A percentile compares a stretch with the other conserved stretches of the same genome.
Evolutionary conservation across 139 green algal species (phyloP).

Genomic region (Coccomyxa sp.): DNA sequence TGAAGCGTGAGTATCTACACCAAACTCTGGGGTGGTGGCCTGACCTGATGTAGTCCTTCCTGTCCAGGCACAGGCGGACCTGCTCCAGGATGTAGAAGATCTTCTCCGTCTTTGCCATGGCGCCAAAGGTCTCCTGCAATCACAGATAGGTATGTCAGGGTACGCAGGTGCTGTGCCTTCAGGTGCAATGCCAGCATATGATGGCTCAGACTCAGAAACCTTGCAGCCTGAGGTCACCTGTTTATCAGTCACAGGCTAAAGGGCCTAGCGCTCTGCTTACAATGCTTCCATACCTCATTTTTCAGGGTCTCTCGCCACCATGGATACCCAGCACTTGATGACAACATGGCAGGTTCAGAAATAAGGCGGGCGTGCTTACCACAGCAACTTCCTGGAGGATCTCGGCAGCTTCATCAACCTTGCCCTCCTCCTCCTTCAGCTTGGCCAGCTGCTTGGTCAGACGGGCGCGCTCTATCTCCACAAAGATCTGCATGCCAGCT

Average conservation of each 20-base stretch:
- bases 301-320: no score
- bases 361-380: constrained; percentile 29
- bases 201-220: background rate
- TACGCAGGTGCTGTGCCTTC: no score
- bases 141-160: background rate
- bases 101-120: constrained; percentile 98
- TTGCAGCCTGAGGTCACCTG: background rate
- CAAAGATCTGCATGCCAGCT: constrained; percentile 83
- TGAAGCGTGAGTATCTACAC: no score
- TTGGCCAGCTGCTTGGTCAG: constrained; percentile 81
- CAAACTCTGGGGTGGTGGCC: no score
- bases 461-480: constrained; percentile 97
- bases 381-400: constrained; percentile 96
- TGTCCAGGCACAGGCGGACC: constrained; percentile 89
- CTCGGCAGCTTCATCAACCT: constrained; percentile 87
- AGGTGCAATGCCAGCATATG: no score
- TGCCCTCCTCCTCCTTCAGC: constrained; percentile 91
- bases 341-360: background rate
- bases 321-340: no score
- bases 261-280: background rate
- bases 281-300: no score
- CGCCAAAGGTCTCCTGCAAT: constrained; percentile 93
- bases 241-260: background rate
- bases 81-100: constrained; percentile 99
- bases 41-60: constrained; percentile 81